These are phyloP conservation scores for Beauveria sp. DNA, from an alignment of 2,329 filamentous ascomycete genomes.

Conservation along the genomic window DNA sequence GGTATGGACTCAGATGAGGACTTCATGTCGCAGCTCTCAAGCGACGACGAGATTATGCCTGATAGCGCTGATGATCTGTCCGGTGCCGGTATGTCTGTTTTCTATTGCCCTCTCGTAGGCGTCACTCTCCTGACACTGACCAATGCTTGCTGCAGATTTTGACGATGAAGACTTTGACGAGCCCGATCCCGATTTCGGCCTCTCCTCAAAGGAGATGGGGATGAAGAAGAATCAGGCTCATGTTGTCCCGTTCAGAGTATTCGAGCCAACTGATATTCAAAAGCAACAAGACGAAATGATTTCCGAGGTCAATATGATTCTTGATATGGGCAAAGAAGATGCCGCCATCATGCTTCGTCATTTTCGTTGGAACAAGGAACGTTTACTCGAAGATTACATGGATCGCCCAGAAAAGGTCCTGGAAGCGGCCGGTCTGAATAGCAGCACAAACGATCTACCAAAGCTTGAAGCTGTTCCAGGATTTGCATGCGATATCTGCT, in stretches of 20 bases:
- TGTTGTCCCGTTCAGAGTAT: constrained; percentile 78
- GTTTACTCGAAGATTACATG: constrained; percentile 94
- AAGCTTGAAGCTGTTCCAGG: constrained; percentile 63
- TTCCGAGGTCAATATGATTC: constrained; percentile 81
- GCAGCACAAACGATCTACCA: constrained; percentile 52
- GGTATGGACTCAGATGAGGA: constrained; percentile 96
- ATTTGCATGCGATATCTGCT: constrained; percentile 94
- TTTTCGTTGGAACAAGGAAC: constrained; percentile 94
- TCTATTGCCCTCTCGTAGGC: neutral
- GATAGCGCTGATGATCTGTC: constrained; percentile 69
- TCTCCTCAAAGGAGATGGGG: constrained; percentile 53
- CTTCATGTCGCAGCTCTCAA: constrained; percentile 78
- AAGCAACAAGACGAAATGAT: constrained; percentile 79
- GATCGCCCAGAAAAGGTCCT: constrained; percentile 72
- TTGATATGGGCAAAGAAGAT: constrained; percentile 83
- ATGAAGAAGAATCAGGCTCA: constrained; percentile 68
- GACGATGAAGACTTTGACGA: constrained; percentile 50
- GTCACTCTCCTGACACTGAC: neutral
- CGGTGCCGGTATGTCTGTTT: constrained; percentile 32
- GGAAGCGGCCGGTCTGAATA: constrained; percentile 74
- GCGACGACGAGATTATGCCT: constrained; percentile 62
- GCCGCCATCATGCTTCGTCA: constrained; percentile 83
- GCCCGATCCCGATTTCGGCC: constrained; percentile 46
- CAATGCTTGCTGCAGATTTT: constrained; percentile 37
- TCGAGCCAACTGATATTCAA: constrained; percentile 73